Base-by-base conservation (phyloP, 2,329 filamentous ascomycete genomes). In the Xylariales sp. region DNA sequence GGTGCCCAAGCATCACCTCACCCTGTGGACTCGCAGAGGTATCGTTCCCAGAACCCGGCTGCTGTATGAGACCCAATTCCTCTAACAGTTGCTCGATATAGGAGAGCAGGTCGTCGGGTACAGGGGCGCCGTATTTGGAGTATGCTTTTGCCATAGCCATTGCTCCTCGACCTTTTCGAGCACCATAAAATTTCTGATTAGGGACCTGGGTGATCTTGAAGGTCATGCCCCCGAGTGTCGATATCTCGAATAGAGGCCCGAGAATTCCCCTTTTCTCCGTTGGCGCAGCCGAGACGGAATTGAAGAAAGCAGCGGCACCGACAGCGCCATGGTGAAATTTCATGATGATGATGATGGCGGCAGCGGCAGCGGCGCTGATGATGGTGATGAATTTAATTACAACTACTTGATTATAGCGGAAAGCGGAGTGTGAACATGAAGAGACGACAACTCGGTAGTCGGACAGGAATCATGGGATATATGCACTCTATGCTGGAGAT, bases 111-210 rank as follows among this genome's bases (percentile, higher is more conserved):
- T 78, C 74, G n/a, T 75, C 72, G 0, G 81, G 76, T 41, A 83
- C 70, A 23, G 76, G 67, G 0, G 76, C 70, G 34, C 80, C 78
- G 62, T 75, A 83, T 67, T 82, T 82, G 55, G 77, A 75, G 72
- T 82, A 83, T 41, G 78, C 78, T 67, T 78, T 79, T 52, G 78
- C 79, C 16, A 81, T 72, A 6, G 80, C 80, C 69, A 81, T 76
- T 3, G 79, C 77, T n/a, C 81, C 80, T 46, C 79, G 75, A 48
- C 73, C 77, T 72, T 71, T 75, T 74, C 56, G 55, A 28, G 65
- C 68, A 28, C 72, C 72, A 41, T 70, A 69, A 71, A 78, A 83
- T 43, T 76, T 74, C 62, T 76, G 72, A 63, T 83, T 83, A 36
- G 77, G 75, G 3, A 82, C 75, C 72, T 83, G 81, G 1, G 75